Conservation (phyloP, 108 stramenopile species). For the Conticribra weissflogii region DNA sequence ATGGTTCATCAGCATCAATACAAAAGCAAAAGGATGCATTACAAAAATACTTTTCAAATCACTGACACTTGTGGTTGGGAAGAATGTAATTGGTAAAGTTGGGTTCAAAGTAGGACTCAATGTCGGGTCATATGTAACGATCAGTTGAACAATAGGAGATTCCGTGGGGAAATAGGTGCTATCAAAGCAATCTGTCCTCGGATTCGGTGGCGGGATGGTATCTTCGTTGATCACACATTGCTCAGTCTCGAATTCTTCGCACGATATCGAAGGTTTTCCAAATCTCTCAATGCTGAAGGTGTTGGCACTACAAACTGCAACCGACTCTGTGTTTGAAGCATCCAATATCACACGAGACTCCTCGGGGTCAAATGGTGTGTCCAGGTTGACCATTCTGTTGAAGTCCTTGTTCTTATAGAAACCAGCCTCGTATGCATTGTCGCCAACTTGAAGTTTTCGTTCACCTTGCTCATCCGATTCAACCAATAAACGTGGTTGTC, state of each 20-base stretch:
- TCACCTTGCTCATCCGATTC: too few relatives aligned
- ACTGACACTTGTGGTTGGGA: background rate
- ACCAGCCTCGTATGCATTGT: too few relatives aligned
- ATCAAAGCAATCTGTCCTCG: background rate
- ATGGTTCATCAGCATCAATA: too few relatives aligned
- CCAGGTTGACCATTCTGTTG: background rate
- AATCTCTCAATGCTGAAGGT: background rate
- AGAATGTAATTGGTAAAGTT: too few relatives aligned
- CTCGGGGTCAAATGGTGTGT: background rate
- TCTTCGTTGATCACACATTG: background rate
- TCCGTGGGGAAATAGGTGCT: too few relatives aligned
- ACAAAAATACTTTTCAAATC: background rate
- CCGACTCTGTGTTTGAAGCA: background rate
- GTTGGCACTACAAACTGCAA: conserved; percentile 6
- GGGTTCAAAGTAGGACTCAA: background rate
- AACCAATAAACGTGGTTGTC: too few relatives aligned
- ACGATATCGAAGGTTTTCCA: background rate
- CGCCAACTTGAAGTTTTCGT: too few relatives aligned
- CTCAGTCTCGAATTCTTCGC: background rate
- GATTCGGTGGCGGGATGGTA: background rate
- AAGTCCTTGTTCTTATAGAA: background rate
- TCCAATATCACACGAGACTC: background rate
- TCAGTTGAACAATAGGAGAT: background rate
- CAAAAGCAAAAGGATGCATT: background rate
- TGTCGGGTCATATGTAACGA: background rate